Conservation (phyloP, 495 filamentous ascomycete species). For the Choiromyces venosus region DNA sequence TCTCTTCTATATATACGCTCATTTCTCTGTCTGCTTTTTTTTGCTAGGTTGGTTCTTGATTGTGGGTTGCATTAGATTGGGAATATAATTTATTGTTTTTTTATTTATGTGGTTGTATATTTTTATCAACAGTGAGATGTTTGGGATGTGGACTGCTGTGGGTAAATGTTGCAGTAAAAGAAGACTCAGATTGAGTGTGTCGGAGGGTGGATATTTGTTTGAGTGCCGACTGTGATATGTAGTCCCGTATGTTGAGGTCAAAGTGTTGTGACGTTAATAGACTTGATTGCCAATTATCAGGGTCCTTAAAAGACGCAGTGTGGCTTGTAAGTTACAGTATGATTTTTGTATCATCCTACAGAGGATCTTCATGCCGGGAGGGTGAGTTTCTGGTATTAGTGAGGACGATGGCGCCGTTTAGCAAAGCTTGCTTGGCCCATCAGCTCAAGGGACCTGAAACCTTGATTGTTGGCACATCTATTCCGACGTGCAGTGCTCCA, state of each 20-base stretch:
- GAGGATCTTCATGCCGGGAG: too few species aligned
- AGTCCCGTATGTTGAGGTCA: background rate
- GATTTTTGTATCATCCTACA: background rate
- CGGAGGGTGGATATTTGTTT: background rate
- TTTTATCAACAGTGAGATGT: background rate
- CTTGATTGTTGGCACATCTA: background rate
- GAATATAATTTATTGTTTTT: background rate
- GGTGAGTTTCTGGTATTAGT: background rate
- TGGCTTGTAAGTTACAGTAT: background rate
- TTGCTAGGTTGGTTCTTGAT: background rate
- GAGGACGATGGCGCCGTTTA: background rate
- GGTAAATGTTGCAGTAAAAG: conserved; percentile 4
- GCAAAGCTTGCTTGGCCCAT: background rate
- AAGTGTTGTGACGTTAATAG: background rate
- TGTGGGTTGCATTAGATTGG: conserved; percentile 5
- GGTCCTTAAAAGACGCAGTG: background rate
- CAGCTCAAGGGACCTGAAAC: background rate
- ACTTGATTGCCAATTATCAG: background rate
- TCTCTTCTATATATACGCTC: conserved; percentile 15
- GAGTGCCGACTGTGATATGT: background rate
- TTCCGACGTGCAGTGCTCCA: background rate
- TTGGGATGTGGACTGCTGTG: too few species aligned
- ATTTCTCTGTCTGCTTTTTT: conserved; percentile 2
- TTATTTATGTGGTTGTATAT: background rate
- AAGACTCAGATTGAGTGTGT: background rate